phyloP scores from a whole-genome alignment of 2,329 filamentous ascomycete genomes.

The Fusarium guadeloupense region DNA sequence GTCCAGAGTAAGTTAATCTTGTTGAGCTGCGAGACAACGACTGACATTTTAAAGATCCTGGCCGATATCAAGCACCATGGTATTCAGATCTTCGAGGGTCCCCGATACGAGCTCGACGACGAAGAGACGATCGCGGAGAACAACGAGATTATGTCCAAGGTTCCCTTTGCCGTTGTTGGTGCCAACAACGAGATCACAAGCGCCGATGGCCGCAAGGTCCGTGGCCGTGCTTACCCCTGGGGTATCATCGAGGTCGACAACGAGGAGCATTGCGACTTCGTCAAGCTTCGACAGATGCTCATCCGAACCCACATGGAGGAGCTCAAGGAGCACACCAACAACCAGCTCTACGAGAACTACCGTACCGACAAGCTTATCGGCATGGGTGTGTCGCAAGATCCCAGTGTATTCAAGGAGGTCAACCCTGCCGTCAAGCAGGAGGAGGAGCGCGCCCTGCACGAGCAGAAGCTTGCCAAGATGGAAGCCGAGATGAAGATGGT shows the following conservation, averaged over 20 bases:
- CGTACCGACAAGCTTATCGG: constrained; percentile 98
- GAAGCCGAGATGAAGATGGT: constrained; percentile 99
- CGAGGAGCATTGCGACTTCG: constrained; percentile 99
- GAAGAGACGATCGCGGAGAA: constrained; percentile 99
- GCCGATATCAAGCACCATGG: constrained; percentile 96
- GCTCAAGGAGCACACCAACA: constrained; percentile 99
- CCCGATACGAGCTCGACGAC: constrained; percentile 97
- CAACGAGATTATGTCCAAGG: constrained; percentile 99
- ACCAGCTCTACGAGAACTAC: constrained; percentile 99
- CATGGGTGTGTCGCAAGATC: constrained; percentile 98
- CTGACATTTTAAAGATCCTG: constrained; percentile 73
- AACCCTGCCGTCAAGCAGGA: constrained; percentile 99
- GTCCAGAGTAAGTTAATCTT: constrained; percentile 79
- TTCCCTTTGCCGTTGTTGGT: constrained; percentile 97
- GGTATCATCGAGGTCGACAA: constrained; percentile 99
- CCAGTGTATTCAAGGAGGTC: constrained; percentile 99
- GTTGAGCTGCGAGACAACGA: neutral
- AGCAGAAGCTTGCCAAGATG: constrained; percentile 99
- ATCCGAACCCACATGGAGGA: constrained; percentile 99
- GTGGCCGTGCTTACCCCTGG: constrained; percentile 96
- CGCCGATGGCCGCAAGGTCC: constrained; percentile 92
- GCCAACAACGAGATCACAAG: constrained; percentile 94
- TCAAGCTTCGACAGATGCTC: constrained; percentile 99
- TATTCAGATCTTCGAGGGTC: constrained; percentile 99
- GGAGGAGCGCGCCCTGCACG: constrained; percentile 96